Evolutionary conservation across 331 rosid species (phyloP).

Genomic region (Acacia concinna): DNA sequence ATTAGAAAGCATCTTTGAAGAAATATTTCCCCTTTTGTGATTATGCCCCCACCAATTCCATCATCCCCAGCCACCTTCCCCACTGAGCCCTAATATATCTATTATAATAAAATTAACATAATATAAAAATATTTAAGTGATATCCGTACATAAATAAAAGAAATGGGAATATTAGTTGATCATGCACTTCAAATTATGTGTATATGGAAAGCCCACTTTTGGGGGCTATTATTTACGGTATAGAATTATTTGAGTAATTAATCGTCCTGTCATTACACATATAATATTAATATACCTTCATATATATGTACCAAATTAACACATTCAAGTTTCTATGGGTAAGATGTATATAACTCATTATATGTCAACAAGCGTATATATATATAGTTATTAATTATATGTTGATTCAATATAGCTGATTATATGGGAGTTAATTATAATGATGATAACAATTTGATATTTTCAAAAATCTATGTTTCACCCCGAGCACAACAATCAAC

Average conservation of each 20-base stretch:
- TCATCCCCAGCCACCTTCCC: not conserved
- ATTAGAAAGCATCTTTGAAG: conserved; percentile 6
- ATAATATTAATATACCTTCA: too few species aligned
- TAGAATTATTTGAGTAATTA: too few species aligned
- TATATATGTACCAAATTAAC: not conserved
- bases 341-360: not conserved
- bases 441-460: too few species aligned
- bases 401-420: too few species aligned
- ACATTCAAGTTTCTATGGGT: not conserved
- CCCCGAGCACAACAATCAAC: too few species aligned
- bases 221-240: not conserved
- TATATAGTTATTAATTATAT: too few species aligned
- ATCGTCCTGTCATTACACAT: too few species aligned
- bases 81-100: not conserved
- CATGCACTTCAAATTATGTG: not conserved
- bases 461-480: too few species aligned
- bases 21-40: conserved; percentile 4
- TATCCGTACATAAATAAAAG: not conserved
- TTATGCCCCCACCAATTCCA: conserved; percentile 16
- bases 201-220: not conserved
- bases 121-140: not conserved
- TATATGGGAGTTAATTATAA: not conserved
- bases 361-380: not conserved
- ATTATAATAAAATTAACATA: not conserved
- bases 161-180: not conserved